These are phyloP conservation scores for Aegilops tauschii DNA, from an alignment of 176 grass and related monocot species.

Conservation along the genomic window DNA sequence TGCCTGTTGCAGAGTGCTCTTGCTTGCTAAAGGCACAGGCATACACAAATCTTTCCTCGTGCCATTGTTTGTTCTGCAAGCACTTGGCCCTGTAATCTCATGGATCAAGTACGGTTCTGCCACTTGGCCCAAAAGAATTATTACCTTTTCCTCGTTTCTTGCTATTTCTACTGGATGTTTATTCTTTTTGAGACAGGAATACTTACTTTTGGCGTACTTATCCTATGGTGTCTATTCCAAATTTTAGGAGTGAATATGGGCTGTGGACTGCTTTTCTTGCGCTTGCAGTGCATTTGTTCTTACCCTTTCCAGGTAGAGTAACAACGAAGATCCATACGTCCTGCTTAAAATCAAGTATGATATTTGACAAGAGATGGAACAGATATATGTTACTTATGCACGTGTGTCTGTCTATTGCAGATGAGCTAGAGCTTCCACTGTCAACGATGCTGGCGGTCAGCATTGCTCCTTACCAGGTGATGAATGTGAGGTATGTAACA, in stretches of 20 bases:
- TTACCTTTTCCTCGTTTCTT: constrained; percentile 10
- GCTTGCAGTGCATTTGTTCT: constrained; percentile 76
- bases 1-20: constrained; percentile 66
- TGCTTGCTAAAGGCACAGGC: constrained; percentile 78
- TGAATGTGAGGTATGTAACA: constrained; percentile 57
- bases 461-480: constrained; percentile 63
- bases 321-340: background rate
- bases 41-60: constrained; percentile 94
- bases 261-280: constrained; percentile 86
- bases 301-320: constrained; percentile 73
- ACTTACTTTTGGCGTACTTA: background rate
- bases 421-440: constrained; percentile 77
- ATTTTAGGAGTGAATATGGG: constrained; percentile 36
- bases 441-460: constrained; percentile 73
- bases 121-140: background rate
- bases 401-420: constrained; percentile 28
- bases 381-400: constrained; percentile 10
- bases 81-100: constrained; percentile 62
- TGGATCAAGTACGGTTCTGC: constrained; percentile 85
- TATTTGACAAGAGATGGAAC: background rate
- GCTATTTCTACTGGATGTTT: background rate
- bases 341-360: background rate
- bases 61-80: constrained; percentile 80
- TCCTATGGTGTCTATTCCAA: no score
- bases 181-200: background rate